Base-by-base conservation (phyloP, 2,329 filamentous ascomycete genomes). In the Karstenula rhodostoma region DNA sequence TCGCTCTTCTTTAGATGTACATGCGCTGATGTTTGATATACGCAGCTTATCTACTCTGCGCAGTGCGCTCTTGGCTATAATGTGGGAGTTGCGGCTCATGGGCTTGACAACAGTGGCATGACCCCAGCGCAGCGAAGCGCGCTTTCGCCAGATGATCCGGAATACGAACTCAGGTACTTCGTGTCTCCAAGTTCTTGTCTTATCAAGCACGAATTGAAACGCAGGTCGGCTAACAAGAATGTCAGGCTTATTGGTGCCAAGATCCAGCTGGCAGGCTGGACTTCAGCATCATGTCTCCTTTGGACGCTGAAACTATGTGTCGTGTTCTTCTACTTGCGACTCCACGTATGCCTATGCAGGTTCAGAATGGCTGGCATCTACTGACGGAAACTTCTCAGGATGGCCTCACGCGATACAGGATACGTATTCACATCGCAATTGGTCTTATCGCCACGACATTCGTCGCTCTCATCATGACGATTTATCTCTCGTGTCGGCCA, bases 231-330 rank as follows among this genome's bases (percentile, higher is more conserved):
- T 68, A 13, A 73, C 78, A 0, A 73, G 87, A 12, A 74, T 76
- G 7, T 74, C 79, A 2, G 63, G 74, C 77, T 86, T 0, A 71
- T 81, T 3, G 86, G 86, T 0, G 85, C 81, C 22, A 83, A 85
- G 66, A 82, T 83, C 2, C 82, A 85, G 59, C 71, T 87, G 1
- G 74, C 83, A 0, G 84, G 85, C 1, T 88, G 85, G 85, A 82
- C 81, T 5, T 73, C 79, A 40, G 86, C 87, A 62, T 81, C 82
- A 1, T 72, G 80, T n/a, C 70, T 87, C 19, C 72, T 87, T 35
- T 86, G 82, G 81, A 74, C 81, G 25, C 73, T 88, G 49, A 87
- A 87, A 72, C 74, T 80, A 4, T 86, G 85, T 53, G 81, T 87
- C 77, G 78, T 84, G 4, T 76, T 83, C 40, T 88, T 88, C 67